A percentile compares a stretch with the other conserved stretches of the same genome.
Conservation (phyloP, 352 stramenopile species). For the Peronospora farinosa region DNA sequence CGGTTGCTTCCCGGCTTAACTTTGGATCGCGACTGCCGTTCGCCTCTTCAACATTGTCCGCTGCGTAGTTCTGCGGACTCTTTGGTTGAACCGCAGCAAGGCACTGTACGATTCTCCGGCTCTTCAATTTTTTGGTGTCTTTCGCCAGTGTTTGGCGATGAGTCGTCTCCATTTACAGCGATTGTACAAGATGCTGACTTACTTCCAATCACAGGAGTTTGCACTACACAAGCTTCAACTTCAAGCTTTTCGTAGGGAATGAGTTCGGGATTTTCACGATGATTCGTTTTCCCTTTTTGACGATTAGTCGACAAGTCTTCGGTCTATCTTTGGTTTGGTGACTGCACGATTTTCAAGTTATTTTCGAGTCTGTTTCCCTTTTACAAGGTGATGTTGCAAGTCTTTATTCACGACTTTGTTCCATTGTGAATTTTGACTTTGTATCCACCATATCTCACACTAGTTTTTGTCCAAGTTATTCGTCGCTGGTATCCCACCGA, state of each 20-base stretch:
- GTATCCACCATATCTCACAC: too few species aligned
- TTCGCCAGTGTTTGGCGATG: constrained; percentile 1
- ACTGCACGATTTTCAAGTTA: too few species aligned
- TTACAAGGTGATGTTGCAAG: too few species aligned
- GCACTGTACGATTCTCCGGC: constrained; percentile 2
- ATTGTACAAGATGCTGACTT: constrained; percentile 1
- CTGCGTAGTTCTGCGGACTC: not conserved
- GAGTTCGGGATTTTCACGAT: constrained; percentile 1
- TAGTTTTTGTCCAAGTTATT: too few species aligned
- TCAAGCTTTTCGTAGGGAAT: not conserved
- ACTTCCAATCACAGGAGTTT: not conserved
- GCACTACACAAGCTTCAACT: constrained; percentile 2
- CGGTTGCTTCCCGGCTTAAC: too few species aligned
- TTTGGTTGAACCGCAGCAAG: constrained; percentile 12
- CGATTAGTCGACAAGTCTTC: too few species aligned
- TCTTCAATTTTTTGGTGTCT: not conserved
- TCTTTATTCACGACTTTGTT: too few species aligned
- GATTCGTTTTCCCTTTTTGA: not conserved
- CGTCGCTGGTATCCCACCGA: too few species aligned
- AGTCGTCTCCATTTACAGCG: constrained; percentile 3
- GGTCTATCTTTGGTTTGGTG: too few species aligned
- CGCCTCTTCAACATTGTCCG: constrained; percentile 7
- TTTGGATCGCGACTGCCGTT: not conserved
- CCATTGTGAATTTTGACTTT: too few species aligned
- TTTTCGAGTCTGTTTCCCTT: too few species aligned